These are phyloP conservation scores for Rosa rugosa DNA, from an alignment of 306 rosid genomes.

Conservation along the genomic window DNA sequence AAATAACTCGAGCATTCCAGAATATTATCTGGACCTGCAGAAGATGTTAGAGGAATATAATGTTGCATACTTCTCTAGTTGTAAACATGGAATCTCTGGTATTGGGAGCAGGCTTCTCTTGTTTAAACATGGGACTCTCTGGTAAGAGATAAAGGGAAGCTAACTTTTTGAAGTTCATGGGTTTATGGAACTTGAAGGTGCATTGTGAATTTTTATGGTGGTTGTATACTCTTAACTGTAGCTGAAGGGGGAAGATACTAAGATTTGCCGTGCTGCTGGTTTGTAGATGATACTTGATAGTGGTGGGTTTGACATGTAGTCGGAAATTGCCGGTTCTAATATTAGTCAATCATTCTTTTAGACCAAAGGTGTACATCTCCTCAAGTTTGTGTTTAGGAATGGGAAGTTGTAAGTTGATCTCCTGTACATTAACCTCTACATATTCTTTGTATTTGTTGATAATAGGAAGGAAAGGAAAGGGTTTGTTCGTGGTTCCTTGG, in stretches of 20 bases:
- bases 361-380: constrained; percentile 3
- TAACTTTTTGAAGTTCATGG: constrained; percentile 3
- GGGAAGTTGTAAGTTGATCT: background rate
- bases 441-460: constrained; percentile 35
- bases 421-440: constrained; percentile 28
- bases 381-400: constrained; percentile 3
- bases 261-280: constrained; percentile 9
- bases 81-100: constrained; percentile 3
- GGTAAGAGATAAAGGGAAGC: constrained; percentile 14
- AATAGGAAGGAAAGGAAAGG: constrained; percentile 12
- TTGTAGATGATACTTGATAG: constrained; percentile 32
- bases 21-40: background rate
- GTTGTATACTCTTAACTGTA: constrained; percentile 22
- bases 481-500: background rate
- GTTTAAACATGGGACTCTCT: constrained; percentile 7
- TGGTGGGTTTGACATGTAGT: constrained; percentile 32
- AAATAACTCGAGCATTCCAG: constrained; percentile 28
- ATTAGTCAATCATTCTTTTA: constrained; percentile 34
- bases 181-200: constrained; percentile 19
- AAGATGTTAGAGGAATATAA: constrained; percentile 11
- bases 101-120: background rate
- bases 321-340: constrained; percentile 18
- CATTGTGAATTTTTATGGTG: constrained; percentile 4
- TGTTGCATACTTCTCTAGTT: background rate
- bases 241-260: constrained; percentile 4